phyloP scores from a whole-genome alignment of 2,329 filamentous ascomycete genomes.

The Cordyceps pruinosa region DNA sequence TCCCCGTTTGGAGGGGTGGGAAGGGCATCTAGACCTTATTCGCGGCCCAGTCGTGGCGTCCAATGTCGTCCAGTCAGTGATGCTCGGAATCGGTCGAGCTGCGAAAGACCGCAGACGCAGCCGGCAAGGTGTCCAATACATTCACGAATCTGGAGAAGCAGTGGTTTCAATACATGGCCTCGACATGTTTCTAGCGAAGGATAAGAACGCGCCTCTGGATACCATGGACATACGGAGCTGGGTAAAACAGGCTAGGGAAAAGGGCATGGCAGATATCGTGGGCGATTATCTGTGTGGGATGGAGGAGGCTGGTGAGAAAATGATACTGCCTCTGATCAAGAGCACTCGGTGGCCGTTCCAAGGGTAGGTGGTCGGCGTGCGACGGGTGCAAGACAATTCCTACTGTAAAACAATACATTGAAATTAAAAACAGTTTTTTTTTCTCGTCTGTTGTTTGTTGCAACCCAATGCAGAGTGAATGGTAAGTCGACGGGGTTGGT shows the following conservation, averaged over 20 bases:
- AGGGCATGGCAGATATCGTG: background rate
- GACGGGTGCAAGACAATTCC: no score
- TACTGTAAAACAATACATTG: no score
- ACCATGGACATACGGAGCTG: background rate
- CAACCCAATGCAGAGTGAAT: no score
- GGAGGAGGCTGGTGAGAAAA: background rate
- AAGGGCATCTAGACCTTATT: conserved; percentile 1
- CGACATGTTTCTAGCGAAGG: background rate
- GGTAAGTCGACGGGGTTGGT: no score
- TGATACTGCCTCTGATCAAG: background rate
- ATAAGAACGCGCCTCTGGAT: background rate
- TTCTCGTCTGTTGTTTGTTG: no score
- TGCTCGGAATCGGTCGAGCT: background rate
- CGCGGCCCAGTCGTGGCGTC: background rate
- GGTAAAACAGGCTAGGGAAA: background rate
- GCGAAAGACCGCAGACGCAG: no score
- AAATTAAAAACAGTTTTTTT: no score
- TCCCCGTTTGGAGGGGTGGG: background rate
- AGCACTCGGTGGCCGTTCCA: background rate
- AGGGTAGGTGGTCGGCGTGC: no score
- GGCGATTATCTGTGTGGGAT: background rate
- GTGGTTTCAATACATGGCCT: background rate
- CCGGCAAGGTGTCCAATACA: background rate
- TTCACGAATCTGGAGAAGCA: background rate
- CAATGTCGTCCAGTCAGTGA: background rate